Conservation (phyloP, 192 early-diverging fungal species). For the Endogone sp. region DNA sequence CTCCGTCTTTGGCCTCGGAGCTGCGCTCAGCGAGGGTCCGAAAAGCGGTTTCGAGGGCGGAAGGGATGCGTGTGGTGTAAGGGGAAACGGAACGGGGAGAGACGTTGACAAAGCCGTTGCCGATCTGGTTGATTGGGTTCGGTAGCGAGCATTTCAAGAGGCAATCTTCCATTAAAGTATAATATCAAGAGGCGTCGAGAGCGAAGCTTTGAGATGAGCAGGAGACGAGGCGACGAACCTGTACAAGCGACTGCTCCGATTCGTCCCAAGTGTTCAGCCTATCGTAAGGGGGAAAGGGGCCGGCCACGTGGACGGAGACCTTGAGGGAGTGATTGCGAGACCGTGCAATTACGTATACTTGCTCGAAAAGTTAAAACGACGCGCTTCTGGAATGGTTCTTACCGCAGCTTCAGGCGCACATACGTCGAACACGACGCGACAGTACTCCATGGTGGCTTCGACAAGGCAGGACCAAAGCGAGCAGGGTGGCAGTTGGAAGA, state of each 20-base stretch:
- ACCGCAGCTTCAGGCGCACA: slow-evolving; percentile 9
- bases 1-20: background rate
- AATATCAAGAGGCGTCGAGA: background rate
- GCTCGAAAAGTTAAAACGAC: background rate
- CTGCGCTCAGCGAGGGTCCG: background rate
- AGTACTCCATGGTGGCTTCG: slow-evolving; percentile 21
- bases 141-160: background rate
- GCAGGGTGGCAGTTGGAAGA: slow-evolving; percentile 8
- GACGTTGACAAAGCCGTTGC: slow-evolving; percentile 10
- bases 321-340: background rate
- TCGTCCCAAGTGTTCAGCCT: slow-evolving; percentile 16
- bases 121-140: slow-evolving; percentile 3
- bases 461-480: slow-evolving; percentile 19
- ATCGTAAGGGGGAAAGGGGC: background rate
- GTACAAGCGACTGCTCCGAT: slow-evolving; percentile 11
- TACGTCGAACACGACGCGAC: slow-evolving; percentile 17
- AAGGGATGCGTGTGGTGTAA: slow-evolving; percentile 4
- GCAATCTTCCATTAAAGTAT: no score
- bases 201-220: background rate
- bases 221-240: background rate
- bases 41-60: slow-evolving; percentile 15
- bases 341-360: background rate
- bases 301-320: slow-evolving; percentile 22
- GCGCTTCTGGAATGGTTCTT: background rate
- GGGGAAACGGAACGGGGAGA: slow-evolving; percentile 11